Evolutionary conservation across 106 monocot genomes (phyloP).

Genomic region (Alisma plantagoaquatica): DNA sequence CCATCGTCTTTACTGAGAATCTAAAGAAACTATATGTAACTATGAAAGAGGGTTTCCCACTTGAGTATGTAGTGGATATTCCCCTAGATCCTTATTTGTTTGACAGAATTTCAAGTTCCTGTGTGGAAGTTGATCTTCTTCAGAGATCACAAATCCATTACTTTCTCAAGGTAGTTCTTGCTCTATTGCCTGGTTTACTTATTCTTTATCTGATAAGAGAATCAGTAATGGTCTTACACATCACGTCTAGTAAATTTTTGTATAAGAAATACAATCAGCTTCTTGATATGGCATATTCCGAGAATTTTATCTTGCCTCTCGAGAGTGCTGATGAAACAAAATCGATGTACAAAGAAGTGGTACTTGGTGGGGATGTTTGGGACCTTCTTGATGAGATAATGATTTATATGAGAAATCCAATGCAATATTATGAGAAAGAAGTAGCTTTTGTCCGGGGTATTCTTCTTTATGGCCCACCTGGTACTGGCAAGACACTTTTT

Average conservation of each 20-base stretch:
- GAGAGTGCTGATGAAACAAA: constrained; percentile 40
- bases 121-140: constrained; percentile 87
- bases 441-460: constrained; percentile 78
- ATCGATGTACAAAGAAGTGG: constrained; percentile 73
- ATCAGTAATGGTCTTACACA: constrained; percentile 65
- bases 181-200: constrained; percentile 61
- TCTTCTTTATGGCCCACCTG: constrained; percentile 85
- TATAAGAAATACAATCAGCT: constrained; percentile 87
- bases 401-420: constrained; percentile 93
- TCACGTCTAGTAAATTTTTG: constrained; percentile 56
- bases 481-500: constrained; percentile 90
- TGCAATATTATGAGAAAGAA: constrained; percentile 87
- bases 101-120: constrained; percentile 63
- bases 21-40: constrained; percentile 80
- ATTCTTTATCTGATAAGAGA: constrained; percentile 74
- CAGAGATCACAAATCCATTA: constrained; percentile 68
- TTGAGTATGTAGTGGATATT: constrained; percentile 87
- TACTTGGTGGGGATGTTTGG: constrained; percentile 88
- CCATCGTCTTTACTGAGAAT: constrained; percentile 76
- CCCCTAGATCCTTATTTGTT: constrained; percentile 86
- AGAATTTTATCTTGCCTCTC: constrained; percentile 83
- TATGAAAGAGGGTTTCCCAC: constrained; percentile 89
- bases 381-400: constrained; percentile 87
- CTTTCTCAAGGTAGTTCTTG: constrained; percentile 61
- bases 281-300: constrained; percentile 84